These are phyloP conservation scores for Jamesozyma spencerorum DNA, from an alignment of 805 yeast species.

Conservation along the genomic window DNA sequence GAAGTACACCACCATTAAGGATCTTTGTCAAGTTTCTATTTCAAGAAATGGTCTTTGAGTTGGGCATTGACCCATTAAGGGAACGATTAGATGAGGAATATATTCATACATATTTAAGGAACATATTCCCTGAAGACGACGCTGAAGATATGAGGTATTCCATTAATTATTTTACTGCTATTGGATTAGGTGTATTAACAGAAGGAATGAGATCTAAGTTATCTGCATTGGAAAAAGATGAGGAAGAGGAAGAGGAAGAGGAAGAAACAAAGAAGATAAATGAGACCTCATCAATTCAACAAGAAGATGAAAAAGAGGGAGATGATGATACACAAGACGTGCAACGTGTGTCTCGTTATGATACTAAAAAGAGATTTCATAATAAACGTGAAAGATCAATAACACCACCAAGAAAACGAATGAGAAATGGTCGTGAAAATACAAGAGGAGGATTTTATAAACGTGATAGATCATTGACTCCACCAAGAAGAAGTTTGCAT, in stretches of 20 bases:
- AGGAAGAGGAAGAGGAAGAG: conserved; percentile 11
- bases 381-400: conserved; percentile 8
- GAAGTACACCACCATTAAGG: conserved; percentile 71
- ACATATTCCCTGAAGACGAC: conserved; percentile 54
- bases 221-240: conserved; percentile 27
- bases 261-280: conserved; percentile 7
- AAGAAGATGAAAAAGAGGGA: conserved; percentile 10
- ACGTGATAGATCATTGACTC: conserved; percentile 16
- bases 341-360: conserved; percentile 5
- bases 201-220: conserved; percentile 65
- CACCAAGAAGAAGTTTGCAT: conserved; percentile 7
- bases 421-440: not conserved
- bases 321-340: conserved; percentile 1
- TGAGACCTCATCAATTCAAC: too few species aligned
- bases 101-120: conserved; percentile 39
- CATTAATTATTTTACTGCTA: conserved; percentile 87
- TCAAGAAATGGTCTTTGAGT: conserved; percentile 66
- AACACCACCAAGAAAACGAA: conserved; percentile 14
- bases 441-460: not conserved
- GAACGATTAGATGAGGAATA: conserved; percentile 45
- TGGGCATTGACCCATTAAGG: conserved; percentile 49
- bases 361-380: conserved; percentile 1
- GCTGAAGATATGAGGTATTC: conserved; percentile 59
- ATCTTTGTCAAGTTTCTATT: conserved; percentile 74
- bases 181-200: conserved; percentile 76